These are phyloP conservation scores for Cordyceps fumosorosea DNA, from an alignment of 2,329 filamentous ascomycete species.

Conservation along the genomic window DNA sequence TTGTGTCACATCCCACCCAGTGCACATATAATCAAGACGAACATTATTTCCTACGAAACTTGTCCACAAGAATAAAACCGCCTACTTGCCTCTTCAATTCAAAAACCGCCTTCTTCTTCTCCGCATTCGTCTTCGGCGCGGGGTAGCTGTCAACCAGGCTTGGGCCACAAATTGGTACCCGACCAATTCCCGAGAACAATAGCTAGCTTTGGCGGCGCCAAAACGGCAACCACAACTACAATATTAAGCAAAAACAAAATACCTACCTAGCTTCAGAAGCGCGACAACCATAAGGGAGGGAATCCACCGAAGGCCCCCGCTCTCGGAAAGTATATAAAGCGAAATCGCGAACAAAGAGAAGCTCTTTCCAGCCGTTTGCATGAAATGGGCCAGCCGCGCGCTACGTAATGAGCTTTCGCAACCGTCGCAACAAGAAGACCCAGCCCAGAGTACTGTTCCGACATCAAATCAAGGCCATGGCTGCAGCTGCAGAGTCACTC, in stretches of 20 bases:
- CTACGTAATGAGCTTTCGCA: conserved; percentile 13
- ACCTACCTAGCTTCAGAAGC: not conserved
- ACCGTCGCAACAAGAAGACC: conserved; percentile 5
- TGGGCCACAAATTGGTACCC: conserved; percentile 16
- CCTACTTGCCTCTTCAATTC: not conserved
- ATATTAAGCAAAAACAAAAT: not conserved
- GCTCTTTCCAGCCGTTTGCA: not conserved
- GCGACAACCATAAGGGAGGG: not conserved
- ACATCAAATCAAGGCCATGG: conserved; percentile 10
- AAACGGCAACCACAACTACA: not conserved
- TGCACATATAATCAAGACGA: not conserved
- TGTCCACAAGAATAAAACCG: too few relatives aligned
- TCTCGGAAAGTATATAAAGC: not conserved
- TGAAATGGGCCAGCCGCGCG: conserved; percentile 2
- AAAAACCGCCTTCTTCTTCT: not conserved
- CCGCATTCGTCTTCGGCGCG: not conserved
- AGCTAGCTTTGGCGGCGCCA: conserved; percentile 3
- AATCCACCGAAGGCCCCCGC: not conserved
- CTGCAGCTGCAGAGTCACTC: conserved; percentile 3
- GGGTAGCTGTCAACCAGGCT: not conserved
- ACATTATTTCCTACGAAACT: too few relatives aligned
- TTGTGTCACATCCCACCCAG: not conserved
- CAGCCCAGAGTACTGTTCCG: conserved; percentile 9
- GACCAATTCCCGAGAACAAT: conserved; percentile 19
- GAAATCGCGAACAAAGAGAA: not conserved